These are phyloP conservation scores for Lophium mytilinum DNA, from an alignment of 495 filamentous ascomycete species.

Conservation along the genomic window DNA sequence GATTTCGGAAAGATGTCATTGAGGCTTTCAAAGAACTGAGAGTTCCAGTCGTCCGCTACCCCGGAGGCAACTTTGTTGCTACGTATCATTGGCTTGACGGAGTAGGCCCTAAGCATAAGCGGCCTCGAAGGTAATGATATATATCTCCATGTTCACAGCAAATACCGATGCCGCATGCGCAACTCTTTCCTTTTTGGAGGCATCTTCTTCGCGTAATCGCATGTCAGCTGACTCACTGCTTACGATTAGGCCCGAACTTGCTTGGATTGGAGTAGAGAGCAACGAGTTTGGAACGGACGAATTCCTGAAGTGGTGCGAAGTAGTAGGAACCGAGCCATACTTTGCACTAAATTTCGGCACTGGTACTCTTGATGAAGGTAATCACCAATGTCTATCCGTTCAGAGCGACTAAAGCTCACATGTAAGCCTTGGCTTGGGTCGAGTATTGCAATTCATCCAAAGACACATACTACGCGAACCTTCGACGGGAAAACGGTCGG, in stretches of 20 bases:
- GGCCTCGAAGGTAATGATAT: constrained; percentile 43
- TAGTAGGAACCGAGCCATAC: constrained; percentile 63
- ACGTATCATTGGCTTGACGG: constrained; percentile 82
- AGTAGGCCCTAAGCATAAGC: constrained; percentile 58
- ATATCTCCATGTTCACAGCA: constrained; percentile 1
- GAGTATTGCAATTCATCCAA: constrained; percentile 71
- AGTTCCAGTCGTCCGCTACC: constrained; percentile 68
- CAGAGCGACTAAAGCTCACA: constrained; percentile 32
- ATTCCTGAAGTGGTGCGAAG: constrained; percentile 71
- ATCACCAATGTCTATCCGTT: background rate
- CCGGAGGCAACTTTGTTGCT: constrained; percentile 72
- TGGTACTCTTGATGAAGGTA: constrained; percentile 62
- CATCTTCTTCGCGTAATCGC: too few species aligned
- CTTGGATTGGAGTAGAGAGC: constrained; percentile 65
- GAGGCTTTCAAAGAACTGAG: constrained; percentile 59
- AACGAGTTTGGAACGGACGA: constrained; percentile 78
- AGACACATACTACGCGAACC: constrained; percentile 71
- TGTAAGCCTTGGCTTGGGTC: constrained; percentile 55
- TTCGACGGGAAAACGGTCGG: constrained; percentile 62
- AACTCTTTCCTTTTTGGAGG: too few species aligned
- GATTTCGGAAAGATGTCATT: constrained; percentile 69
- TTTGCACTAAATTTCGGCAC: constrained; percentile 71
- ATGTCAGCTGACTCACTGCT: background rate
- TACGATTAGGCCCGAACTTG: constrained; percentile 53
- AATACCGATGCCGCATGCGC: too few species aligned